These are phyloP conservation scores for Nicotiana otophora DNA, from an alignment of 257 asterid species.

Conservation along the genomic window DNA sequence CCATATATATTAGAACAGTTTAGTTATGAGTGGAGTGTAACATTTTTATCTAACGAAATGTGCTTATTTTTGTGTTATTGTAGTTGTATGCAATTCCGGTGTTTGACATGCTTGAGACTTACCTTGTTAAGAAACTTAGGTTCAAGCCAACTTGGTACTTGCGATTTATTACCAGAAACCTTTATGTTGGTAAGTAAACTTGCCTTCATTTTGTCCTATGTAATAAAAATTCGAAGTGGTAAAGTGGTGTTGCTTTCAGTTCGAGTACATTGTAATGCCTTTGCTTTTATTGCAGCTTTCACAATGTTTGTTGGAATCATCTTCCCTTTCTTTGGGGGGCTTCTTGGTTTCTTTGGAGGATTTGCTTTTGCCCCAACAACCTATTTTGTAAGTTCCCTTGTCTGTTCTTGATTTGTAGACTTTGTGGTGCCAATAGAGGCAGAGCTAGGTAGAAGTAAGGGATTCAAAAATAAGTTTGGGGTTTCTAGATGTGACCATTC, in stretches of 20 bases:
- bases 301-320: constrained; percentile 28
- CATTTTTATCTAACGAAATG: constrained; percentile 17
- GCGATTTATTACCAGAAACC: constrained; percentile 24
- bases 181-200: constrained; percentile 32
- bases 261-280: neutral
- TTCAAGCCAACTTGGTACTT: constrained; percentile 36
- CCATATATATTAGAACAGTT: no score
- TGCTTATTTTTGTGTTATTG: neutral
- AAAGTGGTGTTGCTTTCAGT: neutral
- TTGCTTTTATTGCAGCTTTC: constrained; percentile 4
- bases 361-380: constrained; percentile 48
- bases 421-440: neutral
- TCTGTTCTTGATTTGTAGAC: neutral
- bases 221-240: neutral
- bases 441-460: neutral
- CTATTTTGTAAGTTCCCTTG: constrained; percentile 29
- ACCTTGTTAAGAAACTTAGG: constrained; percentile 28
- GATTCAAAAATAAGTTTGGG: neutral
- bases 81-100: constrained; percentile 41
- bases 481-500: neutral
- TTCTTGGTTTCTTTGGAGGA: constrained; percentile 45
- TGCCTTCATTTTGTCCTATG: neutral
- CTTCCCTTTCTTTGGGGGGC: constrained; percentile 46
- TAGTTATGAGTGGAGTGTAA: no score
- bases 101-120: constrained; percentile 45